Conservation (phyloP, 169 alveolate species). For the Amoebophrya sp. region DNA sequence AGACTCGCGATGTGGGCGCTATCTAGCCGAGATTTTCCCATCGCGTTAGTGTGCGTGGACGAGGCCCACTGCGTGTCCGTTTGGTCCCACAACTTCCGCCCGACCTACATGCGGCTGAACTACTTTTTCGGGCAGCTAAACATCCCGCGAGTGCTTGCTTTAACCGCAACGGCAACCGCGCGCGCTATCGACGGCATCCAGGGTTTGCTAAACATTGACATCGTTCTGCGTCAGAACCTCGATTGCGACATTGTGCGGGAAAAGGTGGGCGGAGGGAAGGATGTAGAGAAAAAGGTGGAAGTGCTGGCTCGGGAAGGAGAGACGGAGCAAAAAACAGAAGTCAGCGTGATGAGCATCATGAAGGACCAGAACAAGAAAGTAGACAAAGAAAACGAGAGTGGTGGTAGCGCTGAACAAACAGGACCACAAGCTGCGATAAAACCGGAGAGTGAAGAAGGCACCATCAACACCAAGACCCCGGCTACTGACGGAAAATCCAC, state of each 20-base stretch:
- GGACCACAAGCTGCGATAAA: not conserved
- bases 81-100: slow-evolving; percentile 81
- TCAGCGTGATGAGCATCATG: not conserved
- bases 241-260: not conserved
- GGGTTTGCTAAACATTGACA: not conserved
- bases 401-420: too few species aligned
- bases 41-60: slow-evolving; percentile 70
- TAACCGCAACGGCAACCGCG: slow-evolving; percentile 84
- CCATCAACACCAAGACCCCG: not conserved
- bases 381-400: not conserved
- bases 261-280: not conserved
- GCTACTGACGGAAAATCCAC: not conserved
- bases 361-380: not conserved
- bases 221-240: not conserved
- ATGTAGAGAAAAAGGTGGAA: not conserved
- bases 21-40: not conserved
- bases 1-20: slow-evolving; percentile 36
- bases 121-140: slow-evolving; percentile 2
- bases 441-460: not conserved
- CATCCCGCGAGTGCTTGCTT: slow-evolving; percentile 53
- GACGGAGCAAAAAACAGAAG: not conserved
- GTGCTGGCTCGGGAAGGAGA: not conserved
- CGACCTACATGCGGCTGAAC: slow-evolving; percentile 61
- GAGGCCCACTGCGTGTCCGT: slow-evolving; percentile 84
- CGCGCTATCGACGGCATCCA: slow-evolving; percentile 47